phyloP scores from a whole-genome alignment of 805 yeast species.

The Cyberlindnera japonica region DNA sequence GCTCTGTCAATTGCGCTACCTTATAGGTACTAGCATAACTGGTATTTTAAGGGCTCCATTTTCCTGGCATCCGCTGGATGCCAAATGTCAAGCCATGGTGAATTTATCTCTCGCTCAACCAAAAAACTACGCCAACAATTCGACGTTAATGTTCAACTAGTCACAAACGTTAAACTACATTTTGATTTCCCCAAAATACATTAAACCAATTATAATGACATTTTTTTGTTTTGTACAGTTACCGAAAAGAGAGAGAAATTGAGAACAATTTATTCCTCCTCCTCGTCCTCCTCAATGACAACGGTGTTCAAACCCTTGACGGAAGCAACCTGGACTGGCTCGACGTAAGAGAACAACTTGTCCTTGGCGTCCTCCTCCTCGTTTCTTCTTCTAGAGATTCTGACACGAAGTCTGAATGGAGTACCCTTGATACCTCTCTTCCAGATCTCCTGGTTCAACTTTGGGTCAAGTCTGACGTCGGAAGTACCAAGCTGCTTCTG shows the following conservation, averaged over 20 bases:
- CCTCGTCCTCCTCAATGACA: conserved; percentile 75
- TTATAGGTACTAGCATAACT: too few relatives aligned
- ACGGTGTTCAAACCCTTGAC: conserved; percentile 97
- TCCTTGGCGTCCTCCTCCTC: conserved; percentile 99
- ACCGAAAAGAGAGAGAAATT: conserved; percentile 4
- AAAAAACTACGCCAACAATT: too few relatives aligned
- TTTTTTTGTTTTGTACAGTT: conserved; percentile 14
- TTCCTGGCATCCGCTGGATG: too few relatives aligned
- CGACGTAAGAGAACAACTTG: conserved; percentile 96
- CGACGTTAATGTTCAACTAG: too few relatives aligned
- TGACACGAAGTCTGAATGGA: conserved; percentile 96
- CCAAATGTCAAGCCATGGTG: too few relatives aligned
- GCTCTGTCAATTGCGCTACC: too few relatives aligned
- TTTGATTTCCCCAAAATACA: conserved; percentile 6
- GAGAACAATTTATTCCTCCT: conserved; percentile 23
- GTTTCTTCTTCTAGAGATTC: conserved; percentile 99
- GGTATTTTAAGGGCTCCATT: too few relatives aligned
- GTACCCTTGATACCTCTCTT: conserved; percentile 99
- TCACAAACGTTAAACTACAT: background rate
- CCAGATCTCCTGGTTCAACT: conserved; percentile 98
- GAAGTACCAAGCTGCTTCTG: conserved; percentile 98
- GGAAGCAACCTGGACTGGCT: conserved; percentile 91
- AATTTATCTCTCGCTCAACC: too few relatives aligned
- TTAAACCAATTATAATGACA: conserved; percentile 21
- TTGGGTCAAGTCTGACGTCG: conserved; percentile 99